These are phyloP conservation scores for Alternaria tenuissima DNA, from an alignment of 2,329 filamentous ascomycete genomes.

Conservation along the genomic window DNA sequence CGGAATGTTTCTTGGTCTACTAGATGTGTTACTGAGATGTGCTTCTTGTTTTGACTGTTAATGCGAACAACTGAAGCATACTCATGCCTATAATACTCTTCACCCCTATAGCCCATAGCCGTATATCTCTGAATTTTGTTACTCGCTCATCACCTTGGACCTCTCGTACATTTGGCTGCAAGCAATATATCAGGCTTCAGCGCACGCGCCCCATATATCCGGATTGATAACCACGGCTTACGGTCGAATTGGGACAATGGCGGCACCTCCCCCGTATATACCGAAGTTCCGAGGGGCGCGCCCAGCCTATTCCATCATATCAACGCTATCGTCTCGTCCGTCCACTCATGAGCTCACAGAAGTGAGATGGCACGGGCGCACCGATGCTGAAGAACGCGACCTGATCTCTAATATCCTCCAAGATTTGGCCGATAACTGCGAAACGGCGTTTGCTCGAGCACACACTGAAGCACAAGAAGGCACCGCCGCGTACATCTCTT, in stretches of 20 bases:
- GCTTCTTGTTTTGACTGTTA: conserved; percentile 2
- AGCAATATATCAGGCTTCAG: conserved; percentile 12
- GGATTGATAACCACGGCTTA: conserved; percentile 9
- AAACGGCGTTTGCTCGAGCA: conserved; percentile 23
- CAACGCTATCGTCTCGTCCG: conserved; percentile 5
- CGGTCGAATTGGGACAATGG: conserved; percentile 6
- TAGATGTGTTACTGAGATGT: conserved; percentile 6
- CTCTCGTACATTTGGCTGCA: conserved; percentile 10
- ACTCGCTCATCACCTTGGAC: conserved; percentile 7
- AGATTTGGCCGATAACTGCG: conserved; percentile 26
- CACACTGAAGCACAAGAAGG: conserved; percentile 12
- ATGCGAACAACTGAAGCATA: not conserved
- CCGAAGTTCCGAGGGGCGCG: conserved; percentile 9
- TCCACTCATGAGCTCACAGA: not conserved
- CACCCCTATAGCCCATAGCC: conserved; percentile 3
- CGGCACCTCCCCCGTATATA: conserved; percentile 10
- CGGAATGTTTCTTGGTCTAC: conserved; percentile 8
- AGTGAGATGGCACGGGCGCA: not conserved
- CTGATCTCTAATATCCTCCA: conserved; percentile 27
- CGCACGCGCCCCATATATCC: conserved; percentile 7
- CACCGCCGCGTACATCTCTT: conserved; percentile 15
- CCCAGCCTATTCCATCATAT: not conserved
- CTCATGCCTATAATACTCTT: conserved; percentile 2
- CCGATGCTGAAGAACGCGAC: conserved; percentile 13
- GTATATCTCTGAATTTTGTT: conserved; percentile 1